Evolutionary conservation across 176 grass and related monocot genomes (phyloP).

Genomic region (Oryza glaberrima): DNA sequence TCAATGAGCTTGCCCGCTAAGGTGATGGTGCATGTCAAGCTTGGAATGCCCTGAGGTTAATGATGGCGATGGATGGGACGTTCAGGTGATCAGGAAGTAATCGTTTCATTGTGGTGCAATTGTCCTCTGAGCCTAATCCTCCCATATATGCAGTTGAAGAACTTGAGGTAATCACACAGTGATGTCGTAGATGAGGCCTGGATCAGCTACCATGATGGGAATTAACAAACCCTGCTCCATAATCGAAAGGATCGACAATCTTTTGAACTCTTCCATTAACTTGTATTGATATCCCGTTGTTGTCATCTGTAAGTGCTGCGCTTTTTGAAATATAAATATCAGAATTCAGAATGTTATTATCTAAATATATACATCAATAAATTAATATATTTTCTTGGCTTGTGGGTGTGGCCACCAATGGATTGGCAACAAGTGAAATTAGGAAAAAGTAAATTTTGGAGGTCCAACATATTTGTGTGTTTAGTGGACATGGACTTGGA

Average conservation of each 20-base stretch:
- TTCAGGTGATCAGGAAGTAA: slow-evolving; percentile 37
- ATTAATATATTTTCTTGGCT: no score
- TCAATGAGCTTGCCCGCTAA: no score
- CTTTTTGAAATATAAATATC: not conserved
- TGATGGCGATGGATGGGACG: slow-evolving; percentile 52
- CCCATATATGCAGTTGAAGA: slow-evolving; percentile 40
- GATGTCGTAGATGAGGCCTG: slow-evolving; percentile 59
- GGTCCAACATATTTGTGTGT: no score
- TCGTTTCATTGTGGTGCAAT: not conserved
- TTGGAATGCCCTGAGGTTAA: slow-evolving; percentile 39
- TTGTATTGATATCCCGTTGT: slow-evolving; percentile 14
- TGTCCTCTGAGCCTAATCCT: not conserved
- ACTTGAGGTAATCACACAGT: slow-evolving; percentile 45
- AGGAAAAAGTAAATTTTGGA: no score
- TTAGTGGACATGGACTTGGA: no score
- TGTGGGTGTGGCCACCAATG: no score
- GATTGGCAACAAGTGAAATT: no score
- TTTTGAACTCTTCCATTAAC: no score
- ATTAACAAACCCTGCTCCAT: no score
- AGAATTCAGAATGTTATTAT: no score
- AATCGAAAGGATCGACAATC: no score
- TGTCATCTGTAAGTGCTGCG: slow-evolving; percentile 40
- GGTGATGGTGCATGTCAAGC: not conserved
- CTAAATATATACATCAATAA: not conserved
- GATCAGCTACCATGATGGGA: slow-evolving; percentile 32